Percentiles rank a stretch among this genome's conserved stretches.
Evolutionary conservation across 1,284 basidiomycete genomes (phyloP).

Genomic region (Anthracocystis setariae): DNA sequence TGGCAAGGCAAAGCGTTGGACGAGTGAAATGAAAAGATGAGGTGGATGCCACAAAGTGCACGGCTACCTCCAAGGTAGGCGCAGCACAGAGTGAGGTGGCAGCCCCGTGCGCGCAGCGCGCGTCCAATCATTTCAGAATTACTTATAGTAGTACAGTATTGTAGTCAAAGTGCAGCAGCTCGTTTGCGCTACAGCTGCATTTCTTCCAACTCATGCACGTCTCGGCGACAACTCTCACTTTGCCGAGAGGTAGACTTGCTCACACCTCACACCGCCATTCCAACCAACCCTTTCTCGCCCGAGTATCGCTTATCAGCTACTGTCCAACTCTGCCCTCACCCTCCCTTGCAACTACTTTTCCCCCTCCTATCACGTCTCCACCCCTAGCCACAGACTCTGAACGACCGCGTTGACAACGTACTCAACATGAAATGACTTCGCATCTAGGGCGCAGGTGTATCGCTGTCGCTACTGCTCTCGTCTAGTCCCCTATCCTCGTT

Average conservation of each 20-base stretch:
- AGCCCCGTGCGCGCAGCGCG: background rate
- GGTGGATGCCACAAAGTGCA: no score
- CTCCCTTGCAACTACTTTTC: no score
- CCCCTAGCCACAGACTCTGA: no score
- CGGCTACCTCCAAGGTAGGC: no score
- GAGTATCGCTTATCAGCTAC: background rate
- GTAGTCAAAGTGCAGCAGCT: no score
- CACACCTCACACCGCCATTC: background rate
- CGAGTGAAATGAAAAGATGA: background rate
- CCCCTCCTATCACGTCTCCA: no score
- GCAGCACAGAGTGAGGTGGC: background rate
- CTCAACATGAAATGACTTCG: no score
- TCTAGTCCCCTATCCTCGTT: slow-evolving; percentile 21
- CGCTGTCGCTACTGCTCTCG: slow-evolving; percentile 30
- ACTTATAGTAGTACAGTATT: no score
- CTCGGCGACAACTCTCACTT: background rate
- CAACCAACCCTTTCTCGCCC: slow-evolving; percentile 1
- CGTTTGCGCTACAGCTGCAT: no score
- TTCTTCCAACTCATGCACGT: background rate
- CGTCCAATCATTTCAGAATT: no score
- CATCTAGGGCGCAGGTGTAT: slow-evolving; percentile 2
- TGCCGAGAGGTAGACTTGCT: background rate
- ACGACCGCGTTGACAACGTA: no score
- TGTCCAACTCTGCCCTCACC: background rate
- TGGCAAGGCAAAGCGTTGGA: background rate